Evolutionary conservation across 805 yeast species (phyloP), one percentile per base, ranked within the genome.

Genomic region (Candida parachauliodes): DNA sequence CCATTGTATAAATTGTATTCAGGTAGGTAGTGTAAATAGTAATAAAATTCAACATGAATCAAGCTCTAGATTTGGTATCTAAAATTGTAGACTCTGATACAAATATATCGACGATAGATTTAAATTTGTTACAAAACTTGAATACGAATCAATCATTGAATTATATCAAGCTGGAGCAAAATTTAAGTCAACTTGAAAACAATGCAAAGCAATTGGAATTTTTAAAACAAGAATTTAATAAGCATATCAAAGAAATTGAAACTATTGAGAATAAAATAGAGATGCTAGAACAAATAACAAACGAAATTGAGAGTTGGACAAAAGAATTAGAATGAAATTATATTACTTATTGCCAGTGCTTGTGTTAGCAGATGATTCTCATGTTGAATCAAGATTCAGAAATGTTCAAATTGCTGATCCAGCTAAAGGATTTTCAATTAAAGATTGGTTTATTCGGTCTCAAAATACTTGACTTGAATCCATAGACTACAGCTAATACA

Each of bases 401-500:
- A n/a, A n/a, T n/a, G n/a, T n/a, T n/a, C n/a, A n/a, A n/a, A n/a
- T n/a, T n/a, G n/a, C n/a, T n/a, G n/a, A n/a, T n/a, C n/a, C n/a
- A n/a, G n/a, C n/a, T n/a, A n/a, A n/a, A n/a, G n/a, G n/a, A n/a
- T n/a, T n/a, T n/a, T n/a, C n/a, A n/a, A n/a, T n/a, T n/a, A n/a
- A n/a, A n/a, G n/a, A n/a, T n/a, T n/a, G n/a, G n/a, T 66, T 4
- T 16, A 8, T 20, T 11, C 32, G 17, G 48, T 65, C 45, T 78
- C 88, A 46, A 68, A 77, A 51, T 81, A 86, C 45, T 69, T 72
- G 2, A 91, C 88, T 35, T 78, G 77, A 18, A 91, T 59, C 96
- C 96, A 91, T 21, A 88, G 55, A 55, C 95, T 85, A 57, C 98
- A 91, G 22, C 84, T 79, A n/a, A 17, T 23, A 26, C 37, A 34